phyloP scores from a whole-genome alignment of 164 flowering plant genomes.

The Magnolia kwangsiensis region DNA sequence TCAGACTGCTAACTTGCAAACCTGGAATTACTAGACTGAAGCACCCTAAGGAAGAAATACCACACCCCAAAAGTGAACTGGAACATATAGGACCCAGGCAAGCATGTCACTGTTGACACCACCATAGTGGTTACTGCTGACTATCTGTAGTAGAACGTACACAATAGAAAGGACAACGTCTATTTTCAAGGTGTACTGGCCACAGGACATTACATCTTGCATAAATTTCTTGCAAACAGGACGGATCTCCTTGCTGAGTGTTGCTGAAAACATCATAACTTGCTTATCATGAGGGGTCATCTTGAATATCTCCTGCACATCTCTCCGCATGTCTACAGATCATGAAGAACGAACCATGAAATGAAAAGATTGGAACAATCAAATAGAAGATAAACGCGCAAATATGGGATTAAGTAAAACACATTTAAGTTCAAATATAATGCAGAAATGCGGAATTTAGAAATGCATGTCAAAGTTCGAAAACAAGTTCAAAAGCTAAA shows the following conservation, averaged over 20 bases:
- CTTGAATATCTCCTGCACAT: slow-evolving; percentile 96
- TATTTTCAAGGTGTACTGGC: slow-evolving; percentile 50
- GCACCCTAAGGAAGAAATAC: not conserved
- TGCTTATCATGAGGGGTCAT: slow-evolving; percentile 99
- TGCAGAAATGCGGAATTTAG: not conserved
- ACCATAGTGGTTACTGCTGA: slow-evolving; percentile 2
- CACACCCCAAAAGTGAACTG: not conserved
- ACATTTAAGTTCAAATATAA: not conserved
- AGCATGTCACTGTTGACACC: slow-evolving; percentile 12
- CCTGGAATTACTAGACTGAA: not conserved
- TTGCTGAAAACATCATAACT: slow-evolving; percentile 99
- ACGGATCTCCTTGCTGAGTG: slow-evolving; percentile 99
- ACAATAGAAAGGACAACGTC: slow-evolving; percentile 36
- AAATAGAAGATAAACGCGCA: not conserved
- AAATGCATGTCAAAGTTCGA: not conserved
- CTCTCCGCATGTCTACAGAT: slow-evolving; percentile 89
- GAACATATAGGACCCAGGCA: slow-evolving; percentile 3
- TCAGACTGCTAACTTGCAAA: not conserved
- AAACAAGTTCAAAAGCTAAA: not conserved
- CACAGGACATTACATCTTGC: slow-evolving; percentile 98
- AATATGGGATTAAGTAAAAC: not conserved
- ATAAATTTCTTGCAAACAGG: slow-evolving; percentile 99
- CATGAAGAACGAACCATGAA: not conserved
- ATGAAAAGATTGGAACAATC: not conserved
- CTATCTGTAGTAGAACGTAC: slow-evolving; percentile 27